Percentiles rank a stretch among this genome's conserved stretches.
These are phyloP conservation scores for Fusarium chlamydosporum DNA, from an alignment of 2,329 filamentous ascomycete species.

Conservation along the genomic window DNA sequence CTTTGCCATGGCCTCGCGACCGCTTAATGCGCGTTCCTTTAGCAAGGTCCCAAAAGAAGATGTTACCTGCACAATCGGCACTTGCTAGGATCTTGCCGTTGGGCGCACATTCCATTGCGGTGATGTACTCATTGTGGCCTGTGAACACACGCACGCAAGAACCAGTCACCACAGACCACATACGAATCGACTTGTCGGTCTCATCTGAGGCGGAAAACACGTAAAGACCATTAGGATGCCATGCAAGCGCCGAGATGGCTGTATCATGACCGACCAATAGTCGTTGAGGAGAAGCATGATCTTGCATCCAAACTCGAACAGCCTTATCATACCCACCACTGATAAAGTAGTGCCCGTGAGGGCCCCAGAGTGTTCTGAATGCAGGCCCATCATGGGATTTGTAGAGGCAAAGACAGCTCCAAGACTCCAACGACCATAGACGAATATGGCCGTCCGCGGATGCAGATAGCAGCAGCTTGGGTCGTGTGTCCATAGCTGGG, in stretches of 20 bases:
- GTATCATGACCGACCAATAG: constrained; percentile 94
- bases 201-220: constrained; percentile 92
- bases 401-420: constrained; percentile 93
- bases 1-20: constrained; percentile 93
- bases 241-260: constrained; percentile 89
- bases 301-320: constrained; percentile 90
- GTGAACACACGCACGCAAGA: constrained; percentile 91
- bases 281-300: constrained; percentile 89
- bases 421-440: constrained; percentile 92
- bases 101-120: constrained; percentile 84
- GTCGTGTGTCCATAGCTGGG: constrained; percentile 64
- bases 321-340: constrained; percentile 91
- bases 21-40: constrained; percentile 89
- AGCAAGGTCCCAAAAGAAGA: constrained; percentile 94
- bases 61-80: constrained; percentile 88
- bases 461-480: constrained; percentile 86
- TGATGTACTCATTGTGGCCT: constrained; percentile 90
- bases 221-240: constrained; percentile 95
- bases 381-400: constrained; percentile 92
- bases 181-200: constrained; percentile 89
- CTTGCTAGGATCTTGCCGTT: constrained; percentile 93
- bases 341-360: constrained; percentile 94
- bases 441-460: constrained; percentile 91
- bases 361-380: constrained; percentile 90
- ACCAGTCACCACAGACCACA: constrained; percentile 95